phyloP scores from a whole-genome alignment of 306 rosid genomes.

The Calophaca sinica region DNA sequence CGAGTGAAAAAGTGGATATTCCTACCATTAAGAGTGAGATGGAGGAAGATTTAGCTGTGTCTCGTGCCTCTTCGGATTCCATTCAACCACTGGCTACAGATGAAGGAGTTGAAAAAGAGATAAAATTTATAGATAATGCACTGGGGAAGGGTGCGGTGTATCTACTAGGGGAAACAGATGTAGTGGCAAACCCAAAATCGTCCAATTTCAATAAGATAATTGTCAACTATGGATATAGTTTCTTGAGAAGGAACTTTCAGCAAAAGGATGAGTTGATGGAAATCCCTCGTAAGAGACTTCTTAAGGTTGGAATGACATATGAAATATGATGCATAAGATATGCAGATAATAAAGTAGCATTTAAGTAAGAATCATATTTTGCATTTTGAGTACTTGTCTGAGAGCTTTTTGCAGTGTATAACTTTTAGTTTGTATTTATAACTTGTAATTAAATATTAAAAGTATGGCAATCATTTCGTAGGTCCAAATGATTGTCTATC shows the following conservation, averaged over 20 bases:
- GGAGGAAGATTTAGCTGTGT: neutral
- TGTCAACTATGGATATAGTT: conserved; percentile 49
- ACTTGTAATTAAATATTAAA: no score
- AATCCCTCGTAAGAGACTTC: conserved; percentile 58
- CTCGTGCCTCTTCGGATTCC: neutral
- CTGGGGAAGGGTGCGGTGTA: conserved; percentile 62
- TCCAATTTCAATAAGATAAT: conserved; percentile 59
- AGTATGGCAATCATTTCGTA: no score
- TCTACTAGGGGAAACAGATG: conserved; percentile 63
- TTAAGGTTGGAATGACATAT: conserved; percentile 55
- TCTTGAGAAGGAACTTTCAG: conserved; percentile 64
- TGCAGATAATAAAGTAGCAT: neutral
- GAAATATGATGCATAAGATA: conserved; percentile 34
- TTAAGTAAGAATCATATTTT: neutral
- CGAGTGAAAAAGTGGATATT: neutral
- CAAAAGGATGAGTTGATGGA: conserved; percentile 53
- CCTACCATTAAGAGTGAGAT: neutral
- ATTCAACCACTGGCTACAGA: neutral
- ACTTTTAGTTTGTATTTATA: neutral
- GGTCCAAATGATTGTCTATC: no score
- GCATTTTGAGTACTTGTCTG: neutral
- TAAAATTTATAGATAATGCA: conserved; percentile 54
- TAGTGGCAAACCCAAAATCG: conserved; percentile 58
- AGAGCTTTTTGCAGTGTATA: neutral
- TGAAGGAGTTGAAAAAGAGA: conserved; percentile 50